Evolutionary conservation across 1,139 yeast genomes (phyloP).

Genomic region (Lodderomyces jiufengensis): DNA sequence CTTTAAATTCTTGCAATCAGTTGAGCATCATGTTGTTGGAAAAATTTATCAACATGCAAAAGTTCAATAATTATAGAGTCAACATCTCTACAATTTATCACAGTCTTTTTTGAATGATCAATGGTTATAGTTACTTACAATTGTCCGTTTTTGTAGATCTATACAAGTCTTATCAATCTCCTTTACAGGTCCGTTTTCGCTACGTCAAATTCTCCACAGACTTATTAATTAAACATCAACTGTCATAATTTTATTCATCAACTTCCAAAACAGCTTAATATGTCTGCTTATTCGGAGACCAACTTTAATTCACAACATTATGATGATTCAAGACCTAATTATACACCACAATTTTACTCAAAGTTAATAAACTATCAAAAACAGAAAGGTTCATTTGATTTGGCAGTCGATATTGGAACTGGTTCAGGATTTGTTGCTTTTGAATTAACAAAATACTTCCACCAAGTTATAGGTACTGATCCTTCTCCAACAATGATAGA

Average conservation of each 20-base stretch:
- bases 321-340: conserved; percentile 38
- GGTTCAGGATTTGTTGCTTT: conserved; percentile 82
- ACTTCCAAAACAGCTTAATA: conserved; percentile 9
- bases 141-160: too few species aligned
- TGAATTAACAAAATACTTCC: conserved; percentile 44
- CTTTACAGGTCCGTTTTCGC: neutral
- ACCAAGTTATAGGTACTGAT: conserved; percentile 63
- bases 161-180: neutral
- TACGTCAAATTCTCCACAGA: too few species aligned
- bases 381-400: conserved; percentile 15
- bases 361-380: conserved; percentile 29
- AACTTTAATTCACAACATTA: conserved; percentile 35
- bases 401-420: conserved; percentile 71
- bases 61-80: too few species aligned
- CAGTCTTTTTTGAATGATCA: too few species aligned
- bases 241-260: neutral
- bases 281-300: conserved; percentile 38
- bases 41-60: too few species aligned
- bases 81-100: too few species aligned
- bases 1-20: too few species aligned
- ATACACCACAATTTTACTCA: conserved; percentile 32
- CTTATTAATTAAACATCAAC: neutral
- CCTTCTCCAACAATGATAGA: conserved; percentile 62
- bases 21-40: too few species aligned
- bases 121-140: too few species aligned